A percentile compares a stretch with the other conserved stretches of the same genome.
These are phyloP conservation scores for Neurospora tetrasperma DNA, from an alignment of 495 filamentous ascomycete genomes.

Conservation along the genomic window DNA sequence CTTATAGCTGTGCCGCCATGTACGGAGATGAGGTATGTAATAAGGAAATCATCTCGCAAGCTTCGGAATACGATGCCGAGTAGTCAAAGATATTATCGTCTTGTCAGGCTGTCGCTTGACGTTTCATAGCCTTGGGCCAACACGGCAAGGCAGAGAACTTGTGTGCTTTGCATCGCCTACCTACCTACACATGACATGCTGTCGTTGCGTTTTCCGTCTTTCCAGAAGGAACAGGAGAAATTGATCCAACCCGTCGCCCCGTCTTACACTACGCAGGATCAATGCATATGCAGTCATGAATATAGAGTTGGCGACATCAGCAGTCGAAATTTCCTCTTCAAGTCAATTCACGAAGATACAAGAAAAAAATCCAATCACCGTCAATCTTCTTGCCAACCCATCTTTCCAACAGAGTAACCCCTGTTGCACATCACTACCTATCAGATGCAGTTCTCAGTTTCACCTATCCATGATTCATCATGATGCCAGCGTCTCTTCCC, in stretches of 20 bases:
- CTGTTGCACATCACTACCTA: neutral
- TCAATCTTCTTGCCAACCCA: neutral
- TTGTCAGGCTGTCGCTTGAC: neutral
- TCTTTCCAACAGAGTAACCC: neutral
- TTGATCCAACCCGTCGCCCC: neutral
- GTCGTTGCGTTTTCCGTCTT: no score
- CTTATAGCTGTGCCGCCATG: neutral
- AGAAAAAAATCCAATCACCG: neutral
- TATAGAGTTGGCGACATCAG: neutral
- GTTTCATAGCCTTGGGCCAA: neutral
- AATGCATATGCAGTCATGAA: neutral
- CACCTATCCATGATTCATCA: neutral
- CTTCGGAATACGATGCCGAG: neutral
- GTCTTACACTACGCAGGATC: neutral
- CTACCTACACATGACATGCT: no score
- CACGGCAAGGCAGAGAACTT: neutral
- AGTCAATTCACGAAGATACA: neutral
- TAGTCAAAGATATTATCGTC: neutral
- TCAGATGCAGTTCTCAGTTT: neutral
- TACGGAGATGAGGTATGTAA: neutral
- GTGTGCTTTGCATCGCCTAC: neutral
- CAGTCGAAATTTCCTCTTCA: neutral
- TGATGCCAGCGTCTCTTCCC: neutral
- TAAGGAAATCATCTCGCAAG: neutral
- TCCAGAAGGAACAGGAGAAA: no score